Base-by-base conservation (phyloP, 768 basidiomycete genomes). In the Suillus lakei region DNA sequence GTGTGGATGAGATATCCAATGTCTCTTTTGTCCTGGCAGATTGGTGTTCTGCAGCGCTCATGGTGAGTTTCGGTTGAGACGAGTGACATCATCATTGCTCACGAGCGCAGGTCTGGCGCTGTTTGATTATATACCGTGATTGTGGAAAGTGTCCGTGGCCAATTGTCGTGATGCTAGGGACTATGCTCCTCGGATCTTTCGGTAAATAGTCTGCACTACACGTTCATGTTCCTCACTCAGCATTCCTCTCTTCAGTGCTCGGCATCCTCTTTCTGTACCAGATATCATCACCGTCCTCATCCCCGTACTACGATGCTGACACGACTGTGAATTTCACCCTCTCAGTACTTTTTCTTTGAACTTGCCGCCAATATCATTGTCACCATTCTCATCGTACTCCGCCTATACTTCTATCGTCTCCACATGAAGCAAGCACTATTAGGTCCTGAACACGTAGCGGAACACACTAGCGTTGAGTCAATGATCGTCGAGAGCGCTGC, bases 401-500 rank as follows among this genome's bases (percentile, higher is more conserved):
- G 78, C 50, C 60, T 78, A 5, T 39, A 72, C 2, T 26, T 73
- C 58, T 73, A 78, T 64, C 71, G 76, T n/a, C 65, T 65, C 5
- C 62, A 70, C 50, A 69, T 68, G 50, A 61, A 61, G 23, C 65
- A 60, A 21, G 30, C 67, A 0, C 68, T 71, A 10, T 16, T 66
- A 30, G 72, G 77, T 9, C 72, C 71, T 10, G 70, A 68, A 15
- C 76, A 70, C 32, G 69, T 58, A 30, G 43, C 44, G 2, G 74
- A 71, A 30, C 70, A 73, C 56, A 74, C 76, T n/a, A 71, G 68
- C 8, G 32, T 77, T 44, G 64, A 68, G 1, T 71, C 75, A 0
- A 64, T 77, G 64, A 44, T 74, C 32, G 34, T 76, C 61, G 75
- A 76, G 60, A 74, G 71, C 4, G 75, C 75, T 0, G 67, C 76